A percentile compares a stretch with the other conserved stretches of the same genome.
phyloP scores from a whole-genome alignment of 2,329 filamentous ascomycete genomes.

The Ophiosphaerella korrae region DNA sequence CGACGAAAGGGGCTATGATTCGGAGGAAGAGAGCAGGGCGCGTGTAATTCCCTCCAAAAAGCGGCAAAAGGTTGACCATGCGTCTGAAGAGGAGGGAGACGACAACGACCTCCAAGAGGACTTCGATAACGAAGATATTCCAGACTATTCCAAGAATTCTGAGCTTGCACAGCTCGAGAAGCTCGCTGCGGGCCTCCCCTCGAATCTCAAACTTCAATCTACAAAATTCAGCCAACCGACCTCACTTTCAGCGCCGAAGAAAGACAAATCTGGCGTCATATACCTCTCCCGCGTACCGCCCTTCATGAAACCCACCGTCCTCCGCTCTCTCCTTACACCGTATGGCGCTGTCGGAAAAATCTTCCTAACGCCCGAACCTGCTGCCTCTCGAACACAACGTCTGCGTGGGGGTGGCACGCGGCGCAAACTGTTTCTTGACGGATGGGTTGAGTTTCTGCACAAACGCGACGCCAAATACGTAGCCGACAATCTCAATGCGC shows the following conservation, averaged over 20 bases:
- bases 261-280: constrained; percentile 76
- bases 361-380: constrained; percentile 79
- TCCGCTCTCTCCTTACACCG: constrained; percentile 74
- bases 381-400: constrained; percentile 67
- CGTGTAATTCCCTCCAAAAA: constrained; percentile 62
- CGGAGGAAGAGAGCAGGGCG: constrained; percentile 71
- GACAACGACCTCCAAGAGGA: constrained; percentile 15
- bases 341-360: constrained; percentile 79
- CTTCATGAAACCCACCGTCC: constrained; percentile 83
- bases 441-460: constrained; percentile 81
- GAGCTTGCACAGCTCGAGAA: constrained; percentile 40
- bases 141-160: constrained; percentile 30
- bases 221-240: constrained; percentile 27
- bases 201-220: constrained; percentile 44
- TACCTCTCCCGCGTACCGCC: constrained; percentile 85
- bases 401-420: constrained; percentile 79
- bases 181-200: constrained; percentile 35
- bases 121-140: constrained; percentile 33
- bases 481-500: constrained; percentile 76
- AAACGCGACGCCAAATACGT: constrained; percentile 80
- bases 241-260: constrained; percentile 59
- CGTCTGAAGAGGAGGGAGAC: constrained; percentile 32
- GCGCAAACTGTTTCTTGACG: constrained; percentile 80
- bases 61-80: constrained; percentile 63
- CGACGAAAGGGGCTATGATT: constrained; percentile 64